Evolutionary conservation across 2,329 filamentous ascomycete genomes (phyloP), one percentile per base, ranked within the genome.

Genomic region (Bretziella fagacearum): DNA sequence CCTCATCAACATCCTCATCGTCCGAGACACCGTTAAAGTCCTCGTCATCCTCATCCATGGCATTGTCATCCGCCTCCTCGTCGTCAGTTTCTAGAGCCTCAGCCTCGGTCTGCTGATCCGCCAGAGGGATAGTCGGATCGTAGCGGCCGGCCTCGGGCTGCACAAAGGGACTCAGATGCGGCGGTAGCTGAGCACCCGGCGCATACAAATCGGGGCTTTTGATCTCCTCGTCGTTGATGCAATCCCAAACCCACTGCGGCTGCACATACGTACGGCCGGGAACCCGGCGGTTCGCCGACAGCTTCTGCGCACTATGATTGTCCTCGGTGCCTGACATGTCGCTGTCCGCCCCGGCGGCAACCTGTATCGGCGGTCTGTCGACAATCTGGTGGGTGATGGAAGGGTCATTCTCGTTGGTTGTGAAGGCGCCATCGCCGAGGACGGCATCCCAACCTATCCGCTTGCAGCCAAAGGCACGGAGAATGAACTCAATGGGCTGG

Each of bases 161-260:
- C 53, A 96, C 86, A 71, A 93, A 98, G 22, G 91, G 91, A 62
- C 87, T 96, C 56, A 98, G 64, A 70, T 98, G 91, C 10, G 91
- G 91, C 18, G 91, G 91, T 26, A 98, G 70, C 54, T 84, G 79
- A 15, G 87, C 81, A 15, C 91, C 91, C 2, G 91, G 91, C 0
- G 81, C 84, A 58, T 98, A 98, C 29, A 87, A 65, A 58, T 95
- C 85, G 26, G 87, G 77, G 54, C 82, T 74, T 60, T 95, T 79
- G 48, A 98, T 67, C 62, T 89, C 85, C 52, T 85, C 84, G 39
- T 91, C 84, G 60, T 98, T 98, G 60, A 94, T 68, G 57, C 84
- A 89, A 59, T 98, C 91, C 91, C 91, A 98, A 3, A 98, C 78
- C 89, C 93, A 98, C 61, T 98, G 91, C 17, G 91, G 91, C 66